A percentile compares a stretch with the other conserved stretches of the same genome.
Conservation (phyloP, 805 yeast species). For the Naumovozyma baii region DNA sequence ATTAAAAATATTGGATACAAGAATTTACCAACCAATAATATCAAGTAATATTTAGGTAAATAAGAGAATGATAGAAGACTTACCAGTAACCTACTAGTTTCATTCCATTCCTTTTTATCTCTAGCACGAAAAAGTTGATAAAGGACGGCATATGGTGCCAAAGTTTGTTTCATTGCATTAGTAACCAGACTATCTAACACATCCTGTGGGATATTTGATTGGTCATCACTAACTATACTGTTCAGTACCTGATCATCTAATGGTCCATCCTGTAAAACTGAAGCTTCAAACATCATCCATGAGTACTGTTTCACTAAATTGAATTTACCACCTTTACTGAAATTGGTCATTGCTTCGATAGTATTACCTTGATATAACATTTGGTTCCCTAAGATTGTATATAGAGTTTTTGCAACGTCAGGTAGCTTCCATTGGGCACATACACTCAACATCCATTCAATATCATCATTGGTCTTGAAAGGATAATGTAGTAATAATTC, state of each 20-base stretch:
- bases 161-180: slow-evolving; percentile 54
- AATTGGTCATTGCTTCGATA: slow-evolving; percentile 54
- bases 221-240: slow-evolving; percentile 36
- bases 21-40: slow-evolving; percentile 20
- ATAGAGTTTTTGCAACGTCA: slow-evolving; percentile 48
- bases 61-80: slow-evolving; percentile 21
- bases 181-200: slow-evolving; percentile 32
- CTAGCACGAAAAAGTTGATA: slow-evolving; percentile 38
- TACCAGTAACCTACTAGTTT: slow-evolving; percentile 17
- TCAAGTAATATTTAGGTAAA: slow-evolving; percentile 23
- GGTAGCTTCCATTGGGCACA: slow-evolving; percentile 59
- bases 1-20: slow-evolving; percentile 21
- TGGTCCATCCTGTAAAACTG: slow-evolving; percentile 42
- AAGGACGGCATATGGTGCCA: slow-evolving; percentile 64
- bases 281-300: slow-evolving; percentile 56
- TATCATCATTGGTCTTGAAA: slow-evolving; percentile 60
- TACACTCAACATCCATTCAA: slow-evolving; percentile 67
- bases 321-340: slow-evolving; percentile 53
- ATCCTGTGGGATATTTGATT: slow-evolving; percentile 17
- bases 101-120: slow-evolving; percentile 18
- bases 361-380: slow-evolving; percentile 46
- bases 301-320: slow-evolving; percentile 40
- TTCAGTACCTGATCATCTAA: slow-evolving; percentile 49
- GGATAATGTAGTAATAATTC: slow-evolving; percentile 52
- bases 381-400: slow-evolving; percentile 39